These are phyloP conservation scores for Galeopsis tetrahit DNA, from an alignment of 257 asterid species.

Conservation along the genomic window DNA sequence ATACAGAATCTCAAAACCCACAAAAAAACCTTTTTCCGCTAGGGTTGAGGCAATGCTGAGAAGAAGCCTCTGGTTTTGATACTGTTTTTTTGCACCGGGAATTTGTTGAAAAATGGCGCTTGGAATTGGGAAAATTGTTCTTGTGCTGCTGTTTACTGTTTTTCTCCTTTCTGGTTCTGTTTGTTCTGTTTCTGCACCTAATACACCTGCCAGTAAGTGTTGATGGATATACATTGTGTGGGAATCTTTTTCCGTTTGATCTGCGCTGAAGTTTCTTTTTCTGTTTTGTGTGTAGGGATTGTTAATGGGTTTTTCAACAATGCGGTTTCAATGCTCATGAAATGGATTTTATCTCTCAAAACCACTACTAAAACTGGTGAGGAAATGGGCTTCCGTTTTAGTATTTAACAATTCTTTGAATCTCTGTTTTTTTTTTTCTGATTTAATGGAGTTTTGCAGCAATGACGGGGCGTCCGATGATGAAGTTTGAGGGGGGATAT, in stretches of 20 bases:
- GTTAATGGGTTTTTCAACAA: conserved; percentile 79
- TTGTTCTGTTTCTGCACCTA: conserved; percentile 58
- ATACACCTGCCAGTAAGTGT: conserved; percentile 81
- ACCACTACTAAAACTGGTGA: conserved; percentile 77
- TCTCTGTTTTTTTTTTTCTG: neutral
- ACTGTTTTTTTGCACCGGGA: conserved; percentile 9
- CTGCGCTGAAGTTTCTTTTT: conserved; percentile 6
- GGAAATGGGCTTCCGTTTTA: conserved; percentile 35
- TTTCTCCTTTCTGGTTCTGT: conserved; percentile 56
- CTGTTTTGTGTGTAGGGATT: conserved; percentile 49
- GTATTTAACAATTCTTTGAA: neutral
- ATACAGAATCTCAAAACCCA: conserved; percentile 49
- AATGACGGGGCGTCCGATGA: conserved; percentile 77
- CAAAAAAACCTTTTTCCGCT: conserved; percentile 38
- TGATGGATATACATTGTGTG: conserved; percentile 30
- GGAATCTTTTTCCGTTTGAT: conserved; percentile 46
- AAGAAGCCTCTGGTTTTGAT: conserved; percentile 40
- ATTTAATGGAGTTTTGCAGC: conserved; percentile 48
- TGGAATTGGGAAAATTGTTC: conserved; percentile 39
- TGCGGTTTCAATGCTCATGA: conserved; percentile 72
- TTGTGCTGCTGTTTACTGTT: conserved; percentile 52
- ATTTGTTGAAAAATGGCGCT: conserved; percentile 40
- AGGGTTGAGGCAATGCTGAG: conserved; percentile 50
- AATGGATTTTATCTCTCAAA: conserved; percentile 75
- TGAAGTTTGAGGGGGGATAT: conserved; percentile 95